Evolutionary conservation across 73 alveolate species (phyloP), one percentile per base, ranked within the genome.

Genomic region (Paraurostyla sp.): DNA sequence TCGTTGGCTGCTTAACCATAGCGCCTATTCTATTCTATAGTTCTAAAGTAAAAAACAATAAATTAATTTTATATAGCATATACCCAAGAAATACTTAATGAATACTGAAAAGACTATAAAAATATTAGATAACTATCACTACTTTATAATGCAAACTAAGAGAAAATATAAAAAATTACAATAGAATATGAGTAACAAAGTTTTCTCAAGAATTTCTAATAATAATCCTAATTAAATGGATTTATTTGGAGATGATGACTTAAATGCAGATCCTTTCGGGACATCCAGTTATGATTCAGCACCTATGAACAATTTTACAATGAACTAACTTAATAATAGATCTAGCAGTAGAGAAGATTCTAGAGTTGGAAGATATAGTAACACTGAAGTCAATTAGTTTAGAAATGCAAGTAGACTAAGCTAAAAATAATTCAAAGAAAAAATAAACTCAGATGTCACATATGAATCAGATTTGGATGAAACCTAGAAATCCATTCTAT

Each of bases 41-140:
- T 23, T 56, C 57, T 15, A 46, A 46, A 46, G n/a, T n/a, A n/a
- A n/a, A n/a, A n/a, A n/a, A n/a, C 18, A 45, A 13, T 45, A 18
- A 13, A 45, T 13, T 45, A 13, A 13, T 13, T 18, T 45, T 45
- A 45, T 45, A 45, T 52, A 52, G 69, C 9, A 62, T 15, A 29
- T 62, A 4, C 80, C 80, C 32, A 6, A 62, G 80, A 29, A 62
- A 62, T 62, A 62, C 32, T 32, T 36, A 23, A 62, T 15, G 52
- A 22, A 36, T 29, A 7, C 80, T 2, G 54, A 29, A 32, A 7
- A 9, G 4, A 62, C 80, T 4, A 4, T 62, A 62, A 27, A 62
- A 27, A 4, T 62, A 13, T 6, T 62, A 16, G 80, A 62, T 6
- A 36, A 62, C 18, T 62, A 62, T 36, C 54, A 62, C 80, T 62